Percentiles rank a stretch among this genome's conserved stretches.
These are phyloP conservation scores for Aspergillus japonicus DNA, from an alignment of 2,329 filamentous ascomycete species.

Conservation along the genomic window DNA sequence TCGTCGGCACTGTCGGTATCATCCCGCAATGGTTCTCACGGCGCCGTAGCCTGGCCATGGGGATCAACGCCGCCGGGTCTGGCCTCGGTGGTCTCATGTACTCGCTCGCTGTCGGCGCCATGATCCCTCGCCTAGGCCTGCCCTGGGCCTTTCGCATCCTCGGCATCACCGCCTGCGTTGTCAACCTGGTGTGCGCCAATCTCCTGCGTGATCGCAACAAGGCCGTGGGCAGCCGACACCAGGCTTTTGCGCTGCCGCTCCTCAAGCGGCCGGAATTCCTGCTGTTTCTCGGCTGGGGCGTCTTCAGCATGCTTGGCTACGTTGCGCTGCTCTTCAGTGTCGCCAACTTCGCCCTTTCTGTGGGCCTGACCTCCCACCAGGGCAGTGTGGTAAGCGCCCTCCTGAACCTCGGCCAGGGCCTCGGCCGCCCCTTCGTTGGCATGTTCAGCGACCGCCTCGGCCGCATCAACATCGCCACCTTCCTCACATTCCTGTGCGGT, in stretches of 20 bases:
- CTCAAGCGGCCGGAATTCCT: conserved; percentile 57
- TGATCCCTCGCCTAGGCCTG: conserved; percentile 57
- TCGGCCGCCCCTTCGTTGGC: conserved; percentile 59
- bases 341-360: conserved; percentile 59
- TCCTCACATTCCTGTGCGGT: conserved; percentile 56
- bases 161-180: conserved; percentile 53
- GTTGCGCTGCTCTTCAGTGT: conserved; percentile 64
- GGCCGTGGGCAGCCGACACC: conserved; percentile 52
- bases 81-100: conserved; percentile 62
- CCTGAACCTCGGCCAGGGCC: conserved; percentile 61
- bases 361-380: conserved; percentile 60
- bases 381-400: conserved; percentile 62
- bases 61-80: conserved; percentile 58
- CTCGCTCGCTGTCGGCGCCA: conserved; percentile 56
- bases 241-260: conserved; percentile 54
- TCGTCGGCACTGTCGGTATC: conserved; percentile 57
- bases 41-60: conserved; percentile 58
- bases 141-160: conserved; percentile 63
- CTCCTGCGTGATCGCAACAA: conserved; percentile 60
- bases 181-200: conserved; percentile 55
- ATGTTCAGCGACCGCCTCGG: conserved; percentile 62
- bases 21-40: conserved; percentile 63
- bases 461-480: conserved; percentile 61
- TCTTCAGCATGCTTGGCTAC: conserved; percentile 64
- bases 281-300: conserved; percentile 58